A percentile compares a stretch with the other conserved stretches of the same genome.
phyloP scores from a whole-genome alignment of 2,329 filamentous ascomycete species.

The Coniochaeta ligniaria region DNA sequence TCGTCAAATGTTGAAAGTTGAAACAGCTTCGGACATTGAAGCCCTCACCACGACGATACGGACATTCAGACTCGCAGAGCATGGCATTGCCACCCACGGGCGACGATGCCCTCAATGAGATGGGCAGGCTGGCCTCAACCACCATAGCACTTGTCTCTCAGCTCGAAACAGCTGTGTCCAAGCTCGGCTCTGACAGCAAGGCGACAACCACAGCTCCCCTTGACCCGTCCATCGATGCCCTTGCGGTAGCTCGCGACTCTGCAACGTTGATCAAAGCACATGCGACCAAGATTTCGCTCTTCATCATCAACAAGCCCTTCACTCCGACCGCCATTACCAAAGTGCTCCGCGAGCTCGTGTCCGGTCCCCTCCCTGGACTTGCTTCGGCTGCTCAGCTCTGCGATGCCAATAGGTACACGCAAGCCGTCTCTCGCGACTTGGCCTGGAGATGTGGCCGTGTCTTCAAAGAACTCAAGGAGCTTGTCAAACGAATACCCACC shows the following conservation, averaged over 20 bases:
- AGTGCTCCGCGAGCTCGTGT: conserved; percentile 65
- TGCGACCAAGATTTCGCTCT: conserved; percentile 77
- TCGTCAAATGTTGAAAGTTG: background rate
- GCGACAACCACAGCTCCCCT: conserved; percentile 8
- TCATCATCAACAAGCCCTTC: conserved; percentile 82
- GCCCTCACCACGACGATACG: background rate
- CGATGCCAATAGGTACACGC: conserved; percentile 53
- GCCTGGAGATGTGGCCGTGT: conserved; percentile 50
- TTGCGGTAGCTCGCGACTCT: conserved; percentile 65
- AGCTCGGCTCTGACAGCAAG: conserved; percentile 24
- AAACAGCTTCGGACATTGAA: no score
- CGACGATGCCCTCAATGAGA: conserved; percentile 11
- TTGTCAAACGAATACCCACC: conserved; percentile 53
- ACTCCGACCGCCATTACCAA: conserved; percentile 67
- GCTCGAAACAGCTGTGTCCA: conserved; percentile 29
- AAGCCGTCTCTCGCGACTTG: conserved; percentile 56
- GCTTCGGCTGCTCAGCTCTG: conserved; percentile 65
- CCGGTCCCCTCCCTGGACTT: conserved; percentile 66
- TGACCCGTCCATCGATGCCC: conserved; percentile 36
- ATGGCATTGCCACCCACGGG: background rate
- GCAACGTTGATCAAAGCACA: conserved; percentile 72
- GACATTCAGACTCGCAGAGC: background rate
- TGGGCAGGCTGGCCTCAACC: conserved; percentile 13
- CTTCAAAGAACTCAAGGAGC: conserved; percentile 52
- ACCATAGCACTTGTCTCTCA: conserved; percentile 15